Evolutionary conservation across 208 protist species (phyloP).

Genomic region (Leishmania tropica): DNA sequence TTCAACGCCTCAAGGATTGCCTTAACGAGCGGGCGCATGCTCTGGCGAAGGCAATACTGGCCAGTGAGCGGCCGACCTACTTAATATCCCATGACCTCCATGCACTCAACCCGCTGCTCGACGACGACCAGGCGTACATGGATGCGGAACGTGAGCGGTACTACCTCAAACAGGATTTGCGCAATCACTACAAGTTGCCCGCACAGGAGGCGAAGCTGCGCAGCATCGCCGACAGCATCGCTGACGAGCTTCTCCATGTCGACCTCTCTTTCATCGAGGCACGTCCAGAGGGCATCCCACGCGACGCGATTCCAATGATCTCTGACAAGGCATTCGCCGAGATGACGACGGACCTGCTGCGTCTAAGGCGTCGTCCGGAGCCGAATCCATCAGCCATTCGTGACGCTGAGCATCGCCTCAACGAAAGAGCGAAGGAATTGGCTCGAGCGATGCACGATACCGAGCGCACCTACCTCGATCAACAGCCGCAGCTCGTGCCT

Average conservation of each 20-base stretch:
- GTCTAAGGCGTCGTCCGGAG: slow-evolving; percentile 18
- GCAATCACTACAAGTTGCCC: slow-evolving; percentile 52
- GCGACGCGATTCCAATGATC: slow-evolving; percentile 37
- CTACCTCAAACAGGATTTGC: slow-evolving; percentile 51
- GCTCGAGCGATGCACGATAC: slow-evolving; percentile 52
- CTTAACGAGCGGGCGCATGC: slow-evolving; percentile 48
- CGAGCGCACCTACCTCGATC: slow-evolving; percentile 61
- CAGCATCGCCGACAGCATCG: slow-evolving; percentile 30
- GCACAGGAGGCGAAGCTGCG: slow-evolving; percentile 47
- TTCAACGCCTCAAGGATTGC: slow-evolving; percentile 33
- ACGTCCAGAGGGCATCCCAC: slow-evolving; percentile 45
- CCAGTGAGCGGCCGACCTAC: slow-evolving; percentile 48
- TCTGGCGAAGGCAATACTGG: slow-evolving; percentile 47
- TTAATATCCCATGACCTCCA: slow-evolving; percentile 47
- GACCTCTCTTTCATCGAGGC: slow-evolving; percentile 46
- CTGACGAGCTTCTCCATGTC: background rate
- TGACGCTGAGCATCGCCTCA: slow-evolving; percentile 34
- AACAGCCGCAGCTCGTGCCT: slow-evolving; percentile 39
- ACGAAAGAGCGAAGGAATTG: slow-evolving; percentile 41
- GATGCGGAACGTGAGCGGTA: slow-evolving; percentile 37
- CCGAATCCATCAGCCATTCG: slow-evolving; percentile 23
- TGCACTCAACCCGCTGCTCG: slow-evolving; percentile 49
- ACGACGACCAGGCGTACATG: slow-evolving; percentile 58
- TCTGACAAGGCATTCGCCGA: slow-evolving; percentile 32
- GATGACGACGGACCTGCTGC: slow-evolving; percentile 27